Conservation (phyloP, 202 grass and related monocot species). For the Setaria italica region DNA sequence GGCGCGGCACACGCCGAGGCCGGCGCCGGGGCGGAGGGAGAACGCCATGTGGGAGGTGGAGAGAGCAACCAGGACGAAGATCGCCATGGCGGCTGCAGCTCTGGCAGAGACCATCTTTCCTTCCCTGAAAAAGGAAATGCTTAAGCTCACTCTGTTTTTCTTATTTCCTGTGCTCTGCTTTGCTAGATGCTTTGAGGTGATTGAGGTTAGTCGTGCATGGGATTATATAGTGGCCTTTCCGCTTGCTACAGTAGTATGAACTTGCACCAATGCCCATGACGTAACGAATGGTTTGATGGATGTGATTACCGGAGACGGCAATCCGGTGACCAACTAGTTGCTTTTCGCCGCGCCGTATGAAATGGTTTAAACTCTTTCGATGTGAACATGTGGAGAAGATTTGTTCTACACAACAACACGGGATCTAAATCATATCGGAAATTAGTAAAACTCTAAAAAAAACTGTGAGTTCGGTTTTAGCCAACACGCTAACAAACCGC, state of each 20-base stretch:
- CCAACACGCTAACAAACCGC: too few species aligned
- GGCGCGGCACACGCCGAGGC: neutral
- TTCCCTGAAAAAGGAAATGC: neutral
- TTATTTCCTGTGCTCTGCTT: neutral
- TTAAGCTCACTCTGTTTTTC: neutral
- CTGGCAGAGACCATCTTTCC: neutral
- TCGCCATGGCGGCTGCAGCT: neutral
- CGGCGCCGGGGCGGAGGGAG: constrained; percentile 24
- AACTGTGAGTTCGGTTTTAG: too few species aligned
- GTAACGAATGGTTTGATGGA: neutral
- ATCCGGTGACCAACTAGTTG: neutral
- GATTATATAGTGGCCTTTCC: neutral
- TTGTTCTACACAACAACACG: neutral
- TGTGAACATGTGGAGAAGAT: neutral
- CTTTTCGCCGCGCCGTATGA: neutral
- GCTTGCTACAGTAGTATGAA: neutral
- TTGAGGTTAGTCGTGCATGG: neutral
- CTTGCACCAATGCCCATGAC: neutral
- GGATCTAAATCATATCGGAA: neutral
- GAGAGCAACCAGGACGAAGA: constrained; percentile 35
- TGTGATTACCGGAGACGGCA: neutral
- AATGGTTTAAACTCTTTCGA: neutral
- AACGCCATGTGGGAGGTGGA: constrained; percentile 27
- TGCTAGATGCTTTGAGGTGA: neutral
- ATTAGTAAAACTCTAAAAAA: too few species aligned